Evolutionary conservation across 2,329 filamentous ascomycete genomes (phyloP).

Genomic region (Coccinonectria pachysandricola): DNA sequence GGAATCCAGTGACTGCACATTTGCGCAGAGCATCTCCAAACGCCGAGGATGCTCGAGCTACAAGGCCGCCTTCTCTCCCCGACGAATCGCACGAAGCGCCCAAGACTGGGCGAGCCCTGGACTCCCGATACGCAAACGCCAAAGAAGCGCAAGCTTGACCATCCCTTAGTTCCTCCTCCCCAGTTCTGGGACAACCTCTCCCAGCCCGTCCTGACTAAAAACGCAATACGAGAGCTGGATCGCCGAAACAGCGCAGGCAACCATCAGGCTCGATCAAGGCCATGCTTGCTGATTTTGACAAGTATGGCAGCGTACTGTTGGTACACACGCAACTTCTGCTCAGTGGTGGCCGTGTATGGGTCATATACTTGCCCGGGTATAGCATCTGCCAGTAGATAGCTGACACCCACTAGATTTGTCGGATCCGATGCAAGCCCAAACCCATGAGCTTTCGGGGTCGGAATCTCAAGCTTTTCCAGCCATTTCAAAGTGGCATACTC

Average conservation of each 20-base stretch:
- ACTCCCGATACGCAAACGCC: slow-evolving; percentile 2
- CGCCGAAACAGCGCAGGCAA: slow-evolving; percentile 2
- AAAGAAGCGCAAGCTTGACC: slow-evolving; percentile 6
- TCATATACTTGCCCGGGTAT: slow-evolving; percentile 14
- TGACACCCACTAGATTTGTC: slow-evolving; percentile 14
- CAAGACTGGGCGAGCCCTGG: slow-evolving; percentile 2
- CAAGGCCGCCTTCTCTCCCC: slow-evolving; percentile 2
- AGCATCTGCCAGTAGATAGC: slow-evolving; percentile 17
- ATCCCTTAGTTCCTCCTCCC: slow-evolving; percentile 4
- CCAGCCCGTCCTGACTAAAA: slow-evolving; percentile 3
- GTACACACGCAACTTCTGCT: slow-evolving; percentile 5
- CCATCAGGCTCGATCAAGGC: slow-evolving; percentile 1
- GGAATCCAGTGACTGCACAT: too few species aligned
- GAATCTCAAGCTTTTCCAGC: slow-evolving; percentile 16
- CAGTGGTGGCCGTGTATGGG: slow-evolving; percentile 1
- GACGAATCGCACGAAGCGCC: slow-evolving; percentile 4
- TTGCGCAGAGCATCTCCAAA: slow-evolving; percentile 3
- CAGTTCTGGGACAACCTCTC: slow-evolving; percentile 6
- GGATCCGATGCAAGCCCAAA: slow-evolving; percentile 13
- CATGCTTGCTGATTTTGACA: slow-evolving; percentile 1
- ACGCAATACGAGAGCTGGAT: slow-evolving; percentile 5
- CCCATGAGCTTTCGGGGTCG: slow-evolving; percentile 14
- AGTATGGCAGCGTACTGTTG: slow-evolving; percentile 4
- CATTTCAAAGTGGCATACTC: slow-evolving; percentile 24
- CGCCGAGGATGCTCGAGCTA: slow-evolving; percentile 4